Percentiles rank a stretch among this genome's conserved stretches.
Evolutionary conservation across 225 moss, liverwort and hornwort genomes (phyloP).

Genomic region (Pleurozium schreberi): DNA sequence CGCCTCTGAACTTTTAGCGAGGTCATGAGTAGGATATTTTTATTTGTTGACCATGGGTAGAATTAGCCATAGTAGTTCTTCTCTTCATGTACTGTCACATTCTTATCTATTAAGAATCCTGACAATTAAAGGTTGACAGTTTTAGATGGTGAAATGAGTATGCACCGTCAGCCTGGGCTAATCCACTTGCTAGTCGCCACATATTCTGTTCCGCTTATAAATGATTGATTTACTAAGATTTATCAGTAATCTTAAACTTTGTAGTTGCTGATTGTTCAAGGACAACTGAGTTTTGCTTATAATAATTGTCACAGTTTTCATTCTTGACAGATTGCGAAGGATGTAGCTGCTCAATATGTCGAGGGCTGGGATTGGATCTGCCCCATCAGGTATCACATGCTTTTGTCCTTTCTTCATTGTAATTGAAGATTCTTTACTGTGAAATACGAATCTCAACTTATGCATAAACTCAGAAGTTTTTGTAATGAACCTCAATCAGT

Average conservation of each 20-base stretch:
- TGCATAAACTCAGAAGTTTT: neutral
- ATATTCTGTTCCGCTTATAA: neutral
- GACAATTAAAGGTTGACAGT: neutral
- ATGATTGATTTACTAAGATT: neutral
- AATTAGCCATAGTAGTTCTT: neutral
- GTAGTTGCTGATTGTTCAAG: neutral
- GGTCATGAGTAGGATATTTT: neutral
- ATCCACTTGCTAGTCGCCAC: neutral
- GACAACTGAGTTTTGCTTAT: neutral
- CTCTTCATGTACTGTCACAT: neutral
- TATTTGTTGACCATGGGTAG: neutral
- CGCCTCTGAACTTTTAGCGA: neutral
- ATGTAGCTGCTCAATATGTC: conserved; percentile 94
- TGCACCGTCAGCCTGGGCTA: neutral
- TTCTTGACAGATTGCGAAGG: conserved; percentile 73
- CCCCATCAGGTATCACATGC: conserved; percentile 54
- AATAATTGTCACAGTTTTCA: neutral
- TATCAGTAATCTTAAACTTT: neutral
- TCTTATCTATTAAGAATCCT: neutral
- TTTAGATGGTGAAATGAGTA: neutral
- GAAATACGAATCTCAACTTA: neutral
- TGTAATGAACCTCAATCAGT: neutral
- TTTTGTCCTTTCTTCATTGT: neutral
- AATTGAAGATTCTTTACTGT: neutral
- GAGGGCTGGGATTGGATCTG: conserved; percentile 99